phyloP scores from a whole-genome alignment of 73 alveolate species.

The Stentor coeruleus region DNA sequence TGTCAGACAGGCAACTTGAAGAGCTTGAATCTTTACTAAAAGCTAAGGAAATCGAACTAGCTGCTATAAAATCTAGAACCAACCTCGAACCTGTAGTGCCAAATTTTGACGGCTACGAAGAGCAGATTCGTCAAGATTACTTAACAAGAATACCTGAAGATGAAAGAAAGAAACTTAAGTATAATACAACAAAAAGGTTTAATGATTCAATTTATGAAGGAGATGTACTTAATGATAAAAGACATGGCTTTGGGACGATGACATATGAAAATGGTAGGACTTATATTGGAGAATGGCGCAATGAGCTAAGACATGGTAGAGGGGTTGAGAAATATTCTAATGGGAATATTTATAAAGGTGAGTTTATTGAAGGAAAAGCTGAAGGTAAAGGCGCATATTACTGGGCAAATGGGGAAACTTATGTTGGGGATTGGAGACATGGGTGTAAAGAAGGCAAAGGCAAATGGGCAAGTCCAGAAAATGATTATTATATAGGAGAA shows the following conservation, averaged over 20 bases:
- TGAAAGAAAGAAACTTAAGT: not conserved
- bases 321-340: conserved; percentile 71
- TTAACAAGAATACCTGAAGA: not conserved
- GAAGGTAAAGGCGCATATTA: conserved; percentile 79
- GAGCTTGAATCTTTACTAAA: not conserved
- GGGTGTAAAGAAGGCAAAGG: conserved; percentile 60
- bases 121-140: not conserved
- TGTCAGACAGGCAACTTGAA: not conserved
- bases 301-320: conserved; percentile 69
- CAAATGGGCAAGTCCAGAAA: conserved; percentile 46
- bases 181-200: not conserved
- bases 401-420: conserved; percentile 71
- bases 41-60: not conserved
- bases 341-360: conserved; percentile 73
- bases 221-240: conserved; percentile 51
- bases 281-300: conserved; percentile 65
- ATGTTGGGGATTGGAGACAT: conserved; percentile 62
- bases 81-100: conserved; percentile 5
- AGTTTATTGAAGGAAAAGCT: conserved; percentile 65
- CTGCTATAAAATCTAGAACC: not conserved
- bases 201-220: conserved; percentile 44
- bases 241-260: conserved; percentile 71
- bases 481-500: conserved; percentile 74
- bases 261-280: conserved; percentile 69
- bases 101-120: not conserved